Base-by-base conservation (phyloP, 208 protist species). In the Blastocrithidia nonstop region DNA sequence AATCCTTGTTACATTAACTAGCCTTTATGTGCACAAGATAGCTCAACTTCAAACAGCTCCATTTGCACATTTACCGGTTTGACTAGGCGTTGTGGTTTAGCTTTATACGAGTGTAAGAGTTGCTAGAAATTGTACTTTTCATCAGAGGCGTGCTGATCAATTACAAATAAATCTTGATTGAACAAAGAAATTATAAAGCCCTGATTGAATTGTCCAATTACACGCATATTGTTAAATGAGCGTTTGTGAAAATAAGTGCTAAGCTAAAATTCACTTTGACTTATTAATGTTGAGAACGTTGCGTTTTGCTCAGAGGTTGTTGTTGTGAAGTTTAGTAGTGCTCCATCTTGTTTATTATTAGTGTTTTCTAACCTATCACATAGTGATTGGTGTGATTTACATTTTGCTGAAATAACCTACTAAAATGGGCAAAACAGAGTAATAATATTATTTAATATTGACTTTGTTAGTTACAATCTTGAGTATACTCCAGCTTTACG, bases 131-230 rank as follows among this genome's bases (percentile, higher is more conserved):
- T 95, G 54, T 66, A 91, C 60, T 95, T 97, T 44, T 97, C 93
- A 49, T 97, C 93, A 1, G 88, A 84, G 6, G 93, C 93, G 59
- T 97, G 93, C 59, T 97, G 93, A 51, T 97, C 93, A 35, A 97
- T 77, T 29, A 97, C 78, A 48, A 95, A 95, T 9, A 96, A 44
- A 41, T 95, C 81, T 23, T 44, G 42, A 35, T 86, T 61, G 28
- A 91, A 49, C 2, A 50, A 42, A 9, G 81, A 62, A 28, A 96
- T 54, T 53, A 96, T 96, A 62, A 96, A 96, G 45, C 89, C 88
- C 49, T 89, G 71, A 60, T 96, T 96, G 57, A 96, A 96, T 66
- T 96, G 92, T 0, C 92, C 92, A 28, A 94, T 60, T 40, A 96
- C 60, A 23, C 52, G 49, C 88, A 96, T 86, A 39, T 89, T 52